Base-by-base conservation (phyloP, 1,139 yeast species). In the Saccharomyces hybrid region DNA sequence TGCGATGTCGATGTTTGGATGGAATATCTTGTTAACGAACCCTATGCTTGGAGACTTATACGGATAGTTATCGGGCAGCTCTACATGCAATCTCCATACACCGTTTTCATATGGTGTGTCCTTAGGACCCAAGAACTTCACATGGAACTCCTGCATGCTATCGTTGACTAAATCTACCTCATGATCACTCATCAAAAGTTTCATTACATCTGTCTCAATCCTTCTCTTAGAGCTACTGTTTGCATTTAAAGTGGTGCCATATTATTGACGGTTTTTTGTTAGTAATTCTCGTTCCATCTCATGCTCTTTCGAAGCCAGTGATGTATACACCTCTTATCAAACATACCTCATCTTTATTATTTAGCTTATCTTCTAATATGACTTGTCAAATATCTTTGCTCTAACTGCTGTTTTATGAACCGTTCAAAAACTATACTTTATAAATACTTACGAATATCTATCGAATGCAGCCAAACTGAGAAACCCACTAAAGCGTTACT, bases 171-270 rank as follows among this genome's bases (percentile, higher is more conserved):
- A 78, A 12, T 84, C 81, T 29, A 93, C 98, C 57, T 90, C 95
- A 69, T 85, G 95, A 72, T 89, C 95, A 73, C 96, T 88, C 96
- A 89, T 90, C 74, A 93, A 71, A 51, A 93, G 78, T 71, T 90
- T 95, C 97, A 89, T 91, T 55, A 93, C 98, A 71, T 93, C 99
- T 48, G 95, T 88, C 69, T 91, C 97, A 64, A 93, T 91, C 62
- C 99, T 82, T 75, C 96, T 83, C 67, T 85, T 88, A 28, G 91
- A 86, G 26, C 44, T 38, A 38, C 44, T 38, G 44, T 29, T 12
- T 29, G 11, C 34, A 4, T 31, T 31, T 31, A 31, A 31, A 31
- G 34, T 31, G 34, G 34, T 31, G 34, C 34, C 34, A 31, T 3
- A 4, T 31, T 31, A 31, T 31, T 31, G 34, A 4, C 26, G 6